Evolutionary conservation across 169 alveolate species (phyloP).

Genomic region (Neospora caninum): DNA sequence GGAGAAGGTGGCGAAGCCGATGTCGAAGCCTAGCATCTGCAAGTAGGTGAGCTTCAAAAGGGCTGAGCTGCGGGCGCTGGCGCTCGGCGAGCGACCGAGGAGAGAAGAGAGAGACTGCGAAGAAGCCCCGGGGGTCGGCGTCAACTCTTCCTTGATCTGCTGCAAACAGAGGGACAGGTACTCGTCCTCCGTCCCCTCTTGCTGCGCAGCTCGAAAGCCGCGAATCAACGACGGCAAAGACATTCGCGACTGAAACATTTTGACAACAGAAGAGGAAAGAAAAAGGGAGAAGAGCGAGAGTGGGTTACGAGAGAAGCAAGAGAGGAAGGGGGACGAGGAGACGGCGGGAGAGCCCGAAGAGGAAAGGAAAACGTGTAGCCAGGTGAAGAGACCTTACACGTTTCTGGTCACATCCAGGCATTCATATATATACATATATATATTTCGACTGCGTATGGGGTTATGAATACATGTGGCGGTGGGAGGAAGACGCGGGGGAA

Average conservation of each 20-base stretch:
- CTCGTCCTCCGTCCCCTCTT: slow-evolving; percentile 46
- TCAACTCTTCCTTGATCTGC: slow-evolving; percentile 50
- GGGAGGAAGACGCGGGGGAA: no score
- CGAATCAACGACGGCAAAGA: slow-evolving; percentile 47
- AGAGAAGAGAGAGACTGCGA: neutral
- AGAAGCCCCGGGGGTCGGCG: neutral
- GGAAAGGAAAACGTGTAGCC: neutral
- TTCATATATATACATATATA: no score
- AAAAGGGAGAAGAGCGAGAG: neutral
- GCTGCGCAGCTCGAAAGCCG: slow-evolving; percentile 63
- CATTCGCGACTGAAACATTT: slow-evolving; percentile 38
- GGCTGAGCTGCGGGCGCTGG: slow-evolving; percentile 54
- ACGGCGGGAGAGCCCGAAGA: neutral
- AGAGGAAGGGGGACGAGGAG: neutral
- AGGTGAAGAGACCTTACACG: no score
- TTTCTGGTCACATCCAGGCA: no score
- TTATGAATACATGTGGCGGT: no score
- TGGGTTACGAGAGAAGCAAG: neutral
- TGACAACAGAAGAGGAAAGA: neutral
- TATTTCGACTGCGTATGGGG: no score
- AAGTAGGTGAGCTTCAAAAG: slow-evolving; percentile 69
- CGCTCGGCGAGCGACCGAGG: neutral
- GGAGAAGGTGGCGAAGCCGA: slow-evolving; percentile 69
- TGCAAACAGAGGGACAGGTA: slow-evolving; percentile 26
- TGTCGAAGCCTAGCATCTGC: slow-evolving; percentile 71